These are phyloP conservation scores for Chlorella sp. DNA, from an alignment of 139 green algal genomes.

Conservation along the genomic window DNA sequence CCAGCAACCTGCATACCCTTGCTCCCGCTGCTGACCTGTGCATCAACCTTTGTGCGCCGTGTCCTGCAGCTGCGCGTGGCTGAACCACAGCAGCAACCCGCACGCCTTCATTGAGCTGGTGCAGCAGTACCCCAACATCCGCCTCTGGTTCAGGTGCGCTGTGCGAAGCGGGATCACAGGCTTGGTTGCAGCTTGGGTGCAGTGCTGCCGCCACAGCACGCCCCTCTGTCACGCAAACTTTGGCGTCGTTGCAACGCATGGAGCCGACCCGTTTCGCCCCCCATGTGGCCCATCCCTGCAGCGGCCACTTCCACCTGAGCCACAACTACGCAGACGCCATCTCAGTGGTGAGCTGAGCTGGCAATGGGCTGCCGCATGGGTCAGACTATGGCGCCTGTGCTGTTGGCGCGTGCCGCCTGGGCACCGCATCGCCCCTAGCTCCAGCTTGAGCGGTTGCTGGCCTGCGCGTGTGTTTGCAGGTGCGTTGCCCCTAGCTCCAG, in stretches of 20 bases:
- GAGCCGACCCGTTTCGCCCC: neutral
- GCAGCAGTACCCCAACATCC: conserved; percentile 64
- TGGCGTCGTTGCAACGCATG: neutral
- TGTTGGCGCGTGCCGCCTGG: no score
- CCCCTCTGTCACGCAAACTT: neutral
- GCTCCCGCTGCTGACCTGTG: no score
- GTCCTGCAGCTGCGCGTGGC: conserved; percentile 43
- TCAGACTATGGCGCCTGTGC: no score
- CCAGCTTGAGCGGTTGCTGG: no score
- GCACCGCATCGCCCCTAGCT: no score
- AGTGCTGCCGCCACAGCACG: neutral
- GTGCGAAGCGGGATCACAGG: neutral
- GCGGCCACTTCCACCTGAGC: conserved; percentile 76
- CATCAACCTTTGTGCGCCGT: no score
- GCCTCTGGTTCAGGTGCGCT: conserved; percentile 67
- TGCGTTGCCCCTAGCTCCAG: no score
- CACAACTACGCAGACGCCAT: conserved; percentile 81
- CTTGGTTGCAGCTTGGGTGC: neutral
- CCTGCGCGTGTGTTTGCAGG: no score
- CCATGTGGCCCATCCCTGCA: neutral
- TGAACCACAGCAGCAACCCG: conserved; percentile 62
- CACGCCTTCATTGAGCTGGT: conserved; percentile 73
- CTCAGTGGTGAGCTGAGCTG: conserved; percentile 32
- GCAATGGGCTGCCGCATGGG: no score
- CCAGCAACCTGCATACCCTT: neutral